Base-by-base conservation (phyloP, 2,329 filamentous ascomycete species). In the Epichloe coenophiala region DNA sequence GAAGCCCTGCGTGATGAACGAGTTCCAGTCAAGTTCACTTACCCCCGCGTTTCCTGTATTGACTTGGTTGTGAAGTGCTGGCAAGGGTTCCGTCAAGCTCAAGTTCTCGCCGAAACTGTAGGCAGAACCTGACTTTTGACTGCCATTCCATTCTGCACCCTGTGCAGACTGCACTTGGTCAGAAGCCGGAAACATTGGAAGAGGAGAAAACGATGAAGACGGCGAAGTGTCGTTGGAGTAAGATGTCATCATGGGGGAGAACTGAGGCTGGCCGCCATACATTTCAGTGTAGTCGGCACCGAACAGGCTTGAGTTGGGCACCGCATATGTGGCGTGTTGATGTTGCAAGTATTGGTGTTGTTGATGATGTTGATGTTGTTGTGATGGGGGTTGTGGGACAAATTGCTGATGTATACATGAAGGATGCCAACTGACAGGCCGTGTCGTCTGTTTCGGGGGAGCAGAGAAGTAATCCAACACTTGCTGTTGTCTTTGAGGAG, bases 381-480 rank as follows among this genome's bases (percentile, higher is more conserved):
- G n/a, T 40, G 35, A 2, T 5, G 9, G 19, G 1, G 41, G 48
- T n/a, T 35, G 48, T 23, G 11, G 36, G 31, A n/a, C 42, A 13
- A 5, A 13, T 35, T 40, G 52, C n/a, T 40, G 48, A 31, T 63
- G 64, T 19, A 70, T 64, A 52, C 77, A 72, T 9, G 77, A 76
- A 3, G 84, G 83, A 63, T 89, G 86, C 86, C 86, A 89, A 71
- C 84, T 88, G 44, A 86, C 57, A 36, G 53, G 56, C 12, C 51
- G 58, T 54, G 53, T 39, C 45, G 53, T 40, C 37, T 55, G 54
- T 37, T 58, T 58, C 27, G 41, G 23, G 19, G 37, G 51, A 9
- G 19, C 33, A 6, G 56, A 49, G 17, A 62, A 54, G 48, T 62
- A 60, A 44, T 77, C 69, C 43, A 73, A 59, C 35, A 67, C 66